Evolutionary conservation across 1,284 basidiomycete genomes (phyloP), one percentile per base, ranked within the genome.

Genomic region (Apiotrichum gamsii): DNA sequence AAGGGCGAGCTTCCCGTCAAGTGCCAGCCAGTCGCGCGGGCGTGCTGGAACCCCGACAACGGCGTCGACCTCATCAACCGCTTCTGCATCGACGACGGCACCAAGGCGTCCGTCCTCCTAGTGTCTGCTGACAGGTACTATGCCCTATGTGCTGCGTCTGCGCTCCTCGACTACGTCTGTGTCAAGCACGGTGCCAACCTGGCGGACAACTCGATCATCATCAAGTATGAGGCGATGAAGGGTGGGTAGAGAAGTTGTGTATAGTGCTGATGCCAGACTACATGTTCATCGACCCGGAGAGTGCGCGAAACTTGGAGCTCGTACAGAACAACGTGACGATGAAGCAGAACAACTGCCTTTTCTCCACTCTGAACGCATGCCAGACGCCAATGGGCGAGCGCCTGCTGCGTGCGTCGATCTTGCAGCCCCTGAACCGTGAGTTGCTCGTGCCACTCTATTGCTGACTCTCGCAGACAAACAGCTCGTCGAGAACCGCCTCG

Each of bases 271-370:
- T 19, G 14, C 5, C 82, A 68, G 90, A 90, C 0, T 91, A 88
- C 0, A 87, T 95, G 84, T 80, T 94, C 77, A 87, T 97, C 57
- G 91, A 95, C 64, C 78, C 82, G 0, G 90, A 91, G 48, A 89
- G 85, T 0, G 87, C 83, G 1, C 80, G 79, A 39, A 90, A 91
- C 64, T 77, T 97, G 3, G 93, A 97, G 69, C 76, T 97, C 1
- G 83, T 91, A 4, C 80, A 77, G 13, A 95, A 90, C 65, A 78
- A 80, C 61, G 65, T 80, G 2, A 76, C 74, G 34, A 79, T 78
- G 59, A 86, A 82, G 61, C 83, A 81, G 1, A 61, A 15, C 78
- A 85, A 73, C 82, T 86, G 11, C 64, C 87, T 35, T 80, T 86
- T 71, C 81, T 87, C 33, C 63, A 47, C 80, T 4, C 70, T 95